Conservation (phyloP, 352 stramenopile species). For the Globisporangium nunn region DNA sequence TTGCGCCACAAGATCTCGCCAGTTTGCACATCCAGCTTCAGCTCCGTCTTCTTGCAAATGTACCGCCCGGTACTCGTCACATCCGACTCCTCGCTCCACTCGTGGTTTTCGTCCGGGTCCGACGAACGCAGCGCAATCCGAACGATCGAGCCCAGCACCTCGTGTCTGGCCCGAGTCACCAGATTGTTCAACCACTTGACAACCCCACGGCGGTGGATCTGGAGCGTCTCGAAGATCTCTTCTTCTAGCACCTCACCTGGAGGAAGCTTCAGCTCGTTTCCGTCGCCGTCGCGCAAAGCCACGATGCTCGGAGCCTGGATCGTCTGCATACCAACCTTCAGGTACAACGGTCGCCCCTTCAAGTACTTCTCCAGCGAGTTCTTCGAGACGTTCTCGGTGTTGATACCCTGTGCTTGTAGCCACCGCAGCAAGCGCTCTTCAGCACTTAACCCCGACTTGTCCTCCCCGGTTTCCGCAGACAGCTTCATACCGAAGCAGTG, state of each 20-base stretch:
- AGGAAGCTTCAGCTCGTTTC: constrained; percentile 60
- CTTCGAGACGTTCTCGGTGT: constrained; percentile 78
- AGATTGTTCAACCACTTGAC: constrained; percentile 58
- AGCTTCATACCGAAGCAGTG: constrained; percentile 88
- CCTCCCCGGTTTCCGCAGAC: constrained; percentile 33
- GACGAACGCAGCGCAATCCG: constrained; percentile 59
- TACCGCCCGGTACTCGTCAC: constrained; percentile 61
- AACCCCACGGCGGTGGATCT: constrained; percentile 71
- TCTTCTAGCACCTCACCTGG: constrained; percentile 81
- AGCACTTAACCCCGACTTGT: constrained; percentile 44
- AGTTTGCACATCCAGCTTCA: constrained; percentile 84
- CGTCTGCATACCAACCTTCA: constrained; percentile 86
- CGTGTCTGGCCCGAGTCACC: constrained; percentile 19
- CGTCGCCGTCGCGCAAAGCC: constrained; percentile 35
- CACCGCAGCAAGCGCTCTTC: constrained; percentile 81
- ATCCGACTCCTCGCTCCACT: constrained; percentile 53
- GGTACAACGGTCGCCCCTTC: constrained; percentile 74
- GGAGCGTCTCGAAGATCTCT: constrained; percentile 80
- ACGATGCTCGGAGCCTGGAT: constrained; percentile 84
- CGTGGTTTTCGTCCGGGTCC: constrained; percentile 47
- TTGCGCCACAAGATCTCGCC: constrained; percentile 89
- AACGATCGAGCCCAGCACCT: constrained; percentile 62
- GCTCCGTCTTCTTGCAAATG: constrained; percentile 59
- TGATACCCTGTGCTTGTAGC: constrained; percentile 87
- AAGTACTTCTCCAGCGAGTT: constrained; percentile 84